Base-by-base conservation (phyloP, 176 grass and related monocot genomes). In the Guadua angustifolia region DNA sequence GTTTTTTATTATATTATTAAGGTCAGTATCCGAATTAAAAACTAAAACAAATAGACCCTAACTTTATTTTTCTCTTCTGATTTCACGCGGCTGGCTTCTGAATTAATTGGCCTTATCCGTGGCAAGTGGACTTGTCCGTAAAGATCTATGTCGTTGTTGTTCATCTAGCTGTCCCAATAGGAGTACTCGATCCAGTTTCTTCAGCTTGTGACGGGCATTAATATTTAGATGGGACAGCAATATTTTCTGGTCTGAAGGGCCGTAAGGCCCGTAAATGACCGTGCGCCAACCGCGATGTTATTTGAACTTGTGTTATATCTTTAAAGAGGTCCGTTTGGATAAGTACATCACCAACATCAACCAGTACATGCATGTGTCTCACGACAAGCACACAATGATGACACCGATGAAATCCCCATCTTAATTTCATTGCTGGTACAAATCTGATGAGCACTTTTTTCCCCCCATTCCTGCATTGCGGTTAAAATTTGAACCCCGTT, bases 361-460 rank as follows among this genome's bases (percentile, higher is more conserved):
- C n/a, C 73, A 60, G 73, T 72, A 73, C 67, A 52, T 68, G 73
- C 84, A 90, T 86, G 88, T 90, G 74, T 90, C 39, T 86, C 50
- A 6, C 49, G 40, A 72, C 84, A 86, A 86, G 84, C 83, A 90
- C 88, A 14, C 64, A 64, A 83, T 74, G 80, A 71, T 79, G 88
- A 50, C 88, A 86, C 42, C 74, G 71, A 75, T 83, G 59, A 74
- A 78, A 90, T 69, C 79, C 51, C 15, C 57, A 19, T 49, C 44
- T 82, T 67, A 58, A 79, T 60, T 60, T 52, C 84, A 25, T n/a
- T 53, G 26, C 66, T 33, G 36, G 73, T 86, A 85, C 78, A 77
- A 13, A 5, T 9, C 5, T 47, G 17, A 33, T 52, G 32, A 47
- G n/a, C 38, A 12, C 4, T 25, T 13, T 42, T 29, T 57, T 49